phyloP scores from a whole-genome alignment of 2,329 filamentous ascomycete species.

The Teratosphaeria destructans region DNA sequence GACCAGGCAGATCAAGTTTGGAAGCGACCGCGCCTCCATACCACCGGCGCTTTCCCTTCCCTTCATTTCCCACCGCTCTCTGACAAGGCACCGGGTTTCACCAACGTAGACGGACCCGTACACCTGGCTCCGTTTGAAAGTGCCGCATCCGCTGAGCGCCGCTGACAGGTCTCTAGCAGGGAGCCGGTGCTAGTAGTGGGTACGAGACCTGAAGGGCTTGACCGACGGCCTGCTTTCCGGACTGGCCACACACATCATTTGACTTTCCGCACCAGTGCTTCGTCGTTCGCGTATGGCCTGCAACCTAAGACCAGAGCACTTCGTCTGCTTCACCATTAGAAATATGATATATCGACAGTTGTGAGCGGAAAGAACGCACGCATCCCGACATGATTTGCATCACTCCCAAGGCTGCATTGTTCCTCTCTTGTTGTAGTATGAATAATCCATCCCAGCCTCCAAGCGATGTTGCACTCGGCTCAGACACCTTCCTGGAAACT shows the following conservation, averaged over 20 bases:
- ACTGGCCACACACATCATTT: not conserved
- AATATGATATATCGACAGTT: not conserved
- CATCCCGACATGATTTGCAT: too few species aligned
- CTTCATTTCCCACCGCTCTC: not conserved
- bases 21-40: not conserved
- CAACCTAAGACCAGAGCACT: not conserved
- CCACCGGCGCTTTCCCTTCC: not conserved
- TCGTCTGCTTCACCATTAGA: not conserved
- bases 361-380: too few species aligned
- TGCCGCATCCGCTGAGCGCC: not conserved
- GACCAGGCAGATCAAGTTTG: not conserved
- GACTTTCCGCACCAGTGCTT: not conserved
- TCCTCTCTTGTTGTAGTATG: too few species aligned
- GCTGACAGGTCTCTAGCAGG: too few species aligned
- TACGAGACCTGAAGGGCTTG: not conserved
- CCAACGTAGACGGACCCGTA: not conserved
- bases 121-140: not conserved
- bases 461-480: too few species aligned
- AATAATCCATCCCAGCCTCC: too few species aligned
- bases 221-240: not conserved
- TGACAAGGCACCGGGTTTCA: not conserved
- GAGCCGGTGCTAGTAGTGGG: not conserved
- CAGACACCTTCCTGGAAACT: too few species aligned
- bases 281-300: not conserved
- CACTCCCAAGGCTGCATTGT: too few species aligned